Conservation (phyloP, 169 alveolate species). For the Cryptosporidium parvum region DNA sequence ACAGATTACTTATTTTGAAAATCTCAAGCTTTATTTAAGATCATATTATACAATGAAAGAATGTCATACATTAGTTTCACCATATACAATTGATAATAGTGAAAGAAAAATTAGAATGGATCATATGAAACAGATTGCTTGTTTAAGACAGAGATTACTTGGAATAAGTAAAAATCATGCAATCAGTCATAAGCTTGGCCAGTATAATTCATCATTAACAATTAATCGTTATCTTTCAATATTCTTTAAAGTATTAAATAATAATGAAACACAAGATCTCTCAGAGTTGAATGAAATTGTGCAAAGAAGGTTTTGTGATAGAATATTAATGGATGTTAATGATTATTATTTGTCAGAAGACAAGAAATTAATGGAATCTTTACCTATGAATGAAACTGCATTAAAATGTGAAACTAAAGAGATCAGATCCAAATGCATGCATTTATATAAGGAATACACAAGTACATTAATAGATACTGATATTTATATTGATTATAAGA, state of each 20-base stretch:
- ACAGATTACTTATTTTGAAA: slow-evolving; percentile 41
- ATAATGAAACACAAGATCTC: background rate
- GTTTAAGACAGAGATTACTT: slow-evolving; percentile 55
- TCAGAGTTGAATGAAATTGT: slow-evolving; percentile 48
- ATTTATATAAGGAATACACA: slow-evolving; percentile 70
- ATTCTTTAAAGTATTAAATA: slow-evolving; percentile 29
- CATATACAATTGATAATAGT: slow-evolving; percentile 6
- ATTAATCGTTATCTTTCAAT: slow-evolving; percentile 47
- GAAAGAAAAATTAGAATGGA: slow-evolving; percentile 33
- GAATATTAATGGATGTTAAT: slow-evolving; percentile 25
- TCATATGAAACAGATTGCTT: slow-evolving; percentile 58
- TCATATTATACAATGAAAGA: slow-evolving; percentile 69
- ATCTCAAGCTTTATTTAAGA: slow-evolving; percentile 32
- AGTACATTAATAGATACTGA: slow-evolving; percentile 74
- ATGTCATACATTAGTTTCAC: slow-evolving; percentile 69
- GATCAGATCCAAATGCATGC: slow-evolving; percentile 43
- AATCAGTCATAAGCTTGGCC: slow-evolving; percentile 63
- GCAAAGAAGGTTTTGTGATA: slow-evolving; percentile 52
- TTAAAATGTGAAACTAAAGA: slow-evolving; percentile 25
- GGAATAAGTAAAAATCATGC: slow-evolving; percentile 74
- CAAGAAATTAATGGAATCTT: background rate
- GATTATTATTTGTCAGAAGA: slow-evolving; percentile 26
- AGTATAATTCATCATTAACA: slow-evolving; percentile 55
- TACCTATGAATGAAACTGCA: slow-evolving; percentile 23
- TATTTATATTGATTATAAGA: slow-evolving; percentile 62